Evolutionary conservation across 2,329 filamentous ascomycete genomes (phyloP).

Genomic region (Xylaria digitata): DNA sequence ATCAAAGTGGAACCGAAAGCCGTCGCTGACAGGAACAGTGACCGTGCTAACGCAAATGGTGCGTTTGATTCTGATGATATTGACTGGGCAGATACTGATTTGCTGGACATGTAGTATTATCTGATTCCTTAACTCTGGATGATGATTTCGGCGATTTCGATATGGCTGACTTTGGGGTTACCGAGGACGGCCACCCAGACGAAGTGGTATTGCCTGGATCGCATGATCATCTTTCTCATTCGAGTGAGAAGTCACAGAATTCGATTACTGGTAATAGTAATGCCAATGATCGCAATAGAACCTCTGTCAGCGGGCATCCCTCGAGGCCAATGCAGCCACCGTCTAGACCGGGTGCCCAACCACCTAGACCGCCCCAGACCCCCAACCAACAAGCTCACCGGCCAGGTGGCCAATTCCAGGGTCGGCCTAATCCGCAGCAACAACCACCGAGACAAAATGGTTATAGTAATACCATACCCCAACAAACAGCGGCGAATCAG

Average conservation of each 20-base stretch:
- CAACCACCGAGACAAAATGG: constrained; percentile 40
- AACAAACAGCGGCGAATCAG: constrained; percentile 44
- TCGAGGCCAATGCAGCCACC: constrained; percentile 54
- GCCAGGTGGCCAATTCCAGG: constrained; percentile 43
- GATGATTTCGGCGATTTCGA: constrained; percentile 71
- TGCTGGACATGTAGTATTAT: constrained; percentile 49
- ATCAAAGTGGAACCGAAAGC: constrained; percentile 45
- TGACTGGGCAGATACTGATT: constrained; percentile 51
- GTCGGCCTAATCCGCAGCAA: constrained; percentile 43
- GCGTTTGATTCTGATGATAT: constrained; percentile 58
- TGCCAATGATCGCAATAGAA: constrained; percentile 45
- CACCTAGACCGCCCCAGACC: constrained; percentile 52
- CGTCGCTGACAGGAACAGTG: constrained; percentile 48
- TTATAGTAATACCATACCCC: constrained; percentile 39
- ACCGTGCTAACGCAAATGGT: constrained; percentile 52
- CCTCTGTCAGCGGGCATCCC: constrained; percentile 42
- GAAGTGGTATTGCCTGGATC: constrained; percentile 72
- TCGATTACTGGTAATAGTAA: constrained; percentile 38
- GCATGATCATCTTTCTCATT: constrained; percentile 41
- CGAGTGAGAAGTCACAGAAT: constrained; percentile 48
- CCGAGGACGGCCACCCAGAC: constrained; percentile 78
- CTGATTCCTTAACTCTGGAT: constrained; percentile 49
- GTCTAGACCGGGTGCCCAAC: constrained; percentile 49
- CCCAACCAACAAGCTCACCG: constrained; percentile 50
- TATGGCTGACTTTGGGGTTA: constrained; percentile 78